Conservation (phyloP, 768 basidiomycete genomes). For the Suillus ampliporus region DNA sequence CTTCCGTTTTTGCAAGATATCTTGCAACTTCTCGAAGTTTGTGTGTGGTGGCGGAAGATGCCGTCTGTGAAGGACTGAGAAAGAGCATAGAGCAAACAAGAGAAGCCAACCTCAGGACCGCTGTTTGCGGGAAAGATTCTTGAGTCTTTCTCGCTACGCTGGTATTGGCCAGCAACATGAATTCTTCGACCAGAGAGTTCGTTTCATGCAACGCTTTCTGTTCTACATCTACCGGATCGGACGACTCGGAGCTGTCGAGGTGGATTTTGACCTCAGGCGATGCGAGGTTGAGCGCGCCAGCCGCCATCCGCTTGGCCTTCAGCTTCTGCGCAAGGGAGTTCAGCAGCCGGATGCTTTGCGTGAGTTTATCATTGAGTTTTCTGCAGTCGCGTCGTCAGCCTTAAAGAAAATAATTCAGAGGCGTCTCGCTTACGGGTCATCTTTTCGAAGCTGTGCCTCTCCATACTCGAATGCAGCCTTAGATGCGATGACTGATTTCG, state of each 20-base stretch:
- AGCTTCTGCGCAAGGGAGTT: constrained; percentile 87
- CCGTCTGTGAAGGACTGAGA: constrained; percentile 53
- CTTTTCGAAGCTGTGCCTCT: constrained; percentile 92
- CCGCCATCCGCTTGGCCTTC: constrained; percentile 85
- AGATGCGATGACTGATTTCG: constrained; percentile 95
- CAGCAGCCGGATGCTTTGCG: constrained; percentile 84
- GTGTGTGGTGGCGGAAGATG: constrained; percentile 90
- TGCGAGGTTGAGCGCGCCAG: constrained; percentile 96
- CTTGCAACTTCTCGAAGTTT: constrained; percentile 96
- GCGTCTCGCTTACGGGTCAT: constrained; percentile 70
- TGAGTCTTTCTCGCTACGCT: constrained; percentile 92
- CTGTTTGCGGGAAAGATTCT: constrained; percentile 94
- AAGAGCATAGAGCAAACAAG: neutral
- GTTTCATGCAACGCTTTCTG: constrained; percentile 93
- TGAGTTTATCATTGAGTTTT: constrained; percentile 78
- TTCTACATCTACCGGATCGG: constrained; percentile 96
- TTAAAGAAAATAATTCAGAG: neutral
- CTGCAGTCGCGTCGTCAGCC: constrained; percentile 43
- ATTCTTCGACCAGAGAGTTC: constrained; percentile 96
- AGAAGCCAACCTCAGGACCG: constrained; percentile 74
- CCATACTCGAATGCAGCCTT: constrained; percentile 98
- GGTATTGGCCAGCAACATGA: constrained; percentile 98
- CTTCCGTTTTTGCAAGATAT: constrained; percentile 86
- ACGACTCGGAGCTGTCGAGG: constrained; percentile 89
- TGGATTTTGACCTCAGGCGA: constrained; percentile 99